Base-by-base conservation (phyloP, 2,329 filamentous ascomycete genomes). In the Aspergillus proliferans region DNA sequence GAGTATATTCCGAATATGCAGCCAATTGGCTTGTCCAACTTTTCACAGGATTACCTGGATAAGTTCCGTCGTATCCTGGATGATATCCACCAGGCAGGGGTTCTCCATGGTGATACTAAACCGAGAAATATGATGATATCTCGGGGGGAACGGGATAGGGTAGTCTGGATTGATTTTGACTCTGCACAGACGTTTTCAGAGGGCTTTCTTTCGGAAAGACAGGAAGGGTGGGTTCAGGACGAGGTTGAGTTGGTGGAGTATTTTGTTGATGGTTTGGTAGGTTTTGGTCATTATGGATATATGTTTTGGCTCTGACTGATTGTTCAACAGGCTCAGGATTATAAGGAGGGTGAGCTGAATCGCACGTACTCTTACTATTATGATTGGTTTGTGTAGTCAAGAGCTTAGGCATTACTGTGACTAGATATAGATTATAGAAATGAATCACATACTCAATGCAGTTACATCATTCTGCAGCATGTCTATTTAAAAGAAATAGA, bases 151-250 rank as follows among this genome's bases (percentile, higher is more conserved):
- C 19, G 45, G 33, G 46, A 51, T 5, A 50, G 51, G 38, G 53
- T 51, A 4, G 43, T 52, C 19, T 55, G 51, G 51, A 47, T 57
- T 45, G 55, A 57, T 44, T 57, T 57, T 45, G 49, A 55, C 44
- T 39, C 26, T 40, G 53, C 55, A 14, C 55, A 54, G 33, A 54
- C 51, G 14, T 51, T 52, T 30, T 33, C 48, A 19, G 41, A 47
- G 18, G 44, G 33, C 14, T 34, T 30, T 19, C 43, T 51, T 19
- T 39, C 50, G 12, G 12, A 40, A 24, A 46, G 43, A 24, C 36
- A 51, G 28, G 19, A 41, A n/a, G n/a, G 15, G 22, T 53, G 48
- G 51, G 7, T 55, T 26, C 12, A 51, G 26, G 45, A 50, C n/a
- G n/a, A n/a, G 45, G 34, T 44, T 46, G 48, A 50, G 41, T 24